Conservation (phyloP, 2,329 filamentous ascomycete species). For the Venturia pyrina region DNA sequence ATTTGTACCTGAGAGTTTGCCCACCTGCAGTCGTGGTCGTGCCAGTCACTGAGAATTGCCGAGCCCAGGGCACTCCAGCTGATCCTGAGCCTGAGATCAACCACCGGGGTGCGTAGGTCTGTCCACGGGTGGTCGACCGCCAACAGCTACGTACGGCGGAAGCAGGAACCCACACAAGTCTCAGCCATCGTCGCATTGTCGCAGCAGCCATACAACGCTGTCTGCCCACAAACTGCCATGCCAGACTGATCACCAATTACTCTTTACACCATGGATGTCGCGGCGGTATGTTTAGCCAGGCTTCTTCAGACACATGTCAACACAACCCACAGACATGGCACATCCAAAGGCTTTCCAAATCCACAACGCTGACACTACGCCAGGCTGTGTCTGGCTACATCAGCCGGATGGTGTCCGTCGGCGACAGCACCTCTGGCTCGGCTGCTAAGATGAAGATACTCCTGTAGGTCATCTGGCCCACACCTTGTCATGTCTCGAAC, state of each 20-base stretch:
- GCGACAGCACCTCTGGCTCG: constrained; percentile 57
- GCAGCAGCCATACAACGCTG: constrained; percentile 4
- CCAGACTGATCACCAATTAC: not conserved
- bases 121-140: too few relatives aligned
- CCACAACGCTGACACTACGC: constrained; percentile 23
- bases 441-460: constrained; percentile 98
- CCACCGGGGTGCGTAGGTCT: too few relatives aligned
- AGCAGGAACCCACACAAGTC: constrained; percentile 4
- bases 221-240: not conserved
- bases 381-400: constrained; percentile 91
- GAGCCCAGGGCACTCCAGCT: too few relatives aligned
- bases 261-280: constrained; percentile 9
- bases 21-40: too few relatives aligned
- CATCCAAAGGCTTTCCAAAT: too few relatives aligned
- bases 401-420: constrained; percentile 84
- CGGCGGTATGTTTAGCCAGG: constrained; percentile 4
- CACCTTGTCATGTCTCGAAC: not conserved
- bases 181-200: not conserved
- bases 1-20: too few relatives aligned
- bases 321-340: not conserved
- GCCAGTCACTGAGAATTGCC: too few relatives aligned
- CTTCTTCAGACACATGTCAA: not conserved
- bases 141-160: not conserved
- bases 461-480: constrained; percentile 31
- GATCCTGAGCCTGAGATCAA: too few relatives aligned